These are phyloP conservation scores for Pythium inflatum DNA, from an alignment of 352 stramenopile species.

Conservation along the genomic window DNA sequence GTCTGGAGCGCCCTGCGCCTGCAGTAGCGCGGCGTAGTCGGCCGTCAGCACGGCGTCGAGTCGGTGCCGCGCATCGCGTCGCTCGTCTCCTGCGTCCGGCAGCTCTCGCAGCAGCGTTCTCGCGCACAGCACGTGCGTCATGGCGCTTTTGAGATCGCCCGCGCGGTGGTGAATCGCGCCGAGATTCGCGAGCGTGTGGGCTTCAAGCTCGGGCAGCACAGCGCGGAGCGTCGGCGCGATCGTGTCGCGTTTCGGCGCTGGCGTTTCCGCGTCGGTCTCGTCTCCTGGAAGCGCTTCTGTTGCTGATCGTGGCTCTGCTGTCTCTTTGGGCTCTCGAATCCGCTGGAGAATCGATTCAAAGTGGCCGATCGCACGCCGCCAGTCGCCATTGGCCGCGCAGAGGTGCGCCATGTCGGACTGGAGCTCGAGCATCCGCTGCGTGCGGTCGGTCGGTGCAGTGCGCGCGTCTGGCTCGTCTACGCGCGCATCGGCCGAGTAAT, in stretches of 20 bases:
- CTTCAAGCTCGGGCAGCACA: conserved; percentile 33
- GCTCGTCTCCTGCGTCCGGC: not conserved
- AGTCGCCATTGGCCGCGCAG: conserved; percentile 41
- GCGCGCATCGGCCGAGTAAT: conserved; percentile 2
- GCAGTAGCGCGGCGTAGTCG: conserved; percentile 56
- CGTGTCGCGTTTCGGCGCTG: not conserved
- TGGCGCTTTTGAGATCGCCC: conserved; percentile 39
- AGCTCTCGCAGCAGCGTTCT: conserved; percentile 35
- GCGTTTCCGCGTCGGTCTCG: not conserved
- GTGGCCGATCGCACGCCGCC: conserved; percentile 38
- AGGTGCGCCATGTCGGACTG: conserved; percentile 45
- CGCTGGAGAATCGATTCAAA: conserved; percentile 33
- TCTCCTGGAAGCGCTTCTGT: not conserved
- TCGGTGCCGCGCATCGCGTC: not conserved
- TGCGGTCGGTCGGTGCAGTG: not conserved
- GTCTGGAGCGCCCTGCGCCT: conserved; percentile 36
- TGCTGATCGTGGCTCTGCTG: not conserved
- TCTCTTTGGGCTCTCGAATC: not conserved
- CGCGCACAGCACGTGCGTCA: conserved; percentile 43
- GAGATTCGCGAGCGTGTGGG: conserved; percentile 48
- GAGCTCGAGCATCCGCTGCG: conserved; percentile 28
- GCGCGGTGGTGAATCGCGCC: conserved; percentile 39
- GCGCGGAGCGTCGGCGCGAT: conserved; percentile 26
- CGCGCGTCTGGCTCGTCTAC: not conserved
- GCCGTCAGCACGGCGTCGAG: conserved; percentile 40